These are phyloP conservation scores for Hypholoma fasciculare DNA, from an alignment of 768 basidiomycete genomes.

Conservation along the genomic window DNA sequence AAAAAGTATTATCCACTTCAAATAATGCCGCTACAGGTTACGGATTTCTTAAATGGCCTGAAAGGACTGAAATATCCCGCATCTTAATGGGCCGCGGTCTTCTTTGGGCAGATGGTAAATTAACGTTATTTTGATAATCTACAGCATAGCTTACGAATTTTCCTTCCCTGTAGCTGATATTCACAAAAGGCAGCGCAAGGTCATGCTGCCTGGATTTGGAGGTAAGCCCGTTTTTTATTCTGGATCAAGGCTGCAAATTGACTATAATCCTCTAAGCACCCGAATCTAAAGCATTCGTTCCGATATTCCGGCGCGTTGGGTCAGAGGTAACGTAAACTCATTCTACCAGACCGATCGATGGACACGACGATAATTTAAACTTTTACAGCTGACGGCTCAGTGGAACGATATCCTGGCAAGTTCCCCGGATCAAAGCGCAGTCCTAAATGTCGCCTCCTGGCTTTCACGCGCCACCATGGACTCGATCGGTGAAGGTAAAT, in stretches of 20 bases:
- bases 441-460: slow-evolving; percentile 52
- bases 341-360: slow-evolving; percentile 3
- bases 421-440: slow-evolving; percentile 35
- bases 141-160: neutral
- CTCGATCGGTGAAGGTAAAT: slow-evolving; percentile 48
- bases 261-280: slow-evolving; percentile 25
- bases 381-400: slow-evolving; percentile 41
- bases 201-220: slow-evolving; percentile 59
- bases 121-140: neutral
- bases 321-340: slow-evolving; percentile 34
- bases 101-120: slow-evolving; percentile 53
- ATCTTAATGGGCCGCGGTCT: slow-evolving; percentile 53
- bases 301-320: slow-evolving; percentile 45
- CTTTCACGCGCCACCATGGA: slow-evolving; percentile 51
- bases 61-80: slow-evolving; percentile 48
- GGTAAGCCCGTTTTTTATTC: slow-evolving; percentile 23
- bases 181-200: slow-evolving; percentile 54
- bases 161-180: slow-evolving; percentile 31
- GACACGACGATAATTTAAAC: neutral
- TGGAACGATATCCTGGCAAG: slow-evolving; percentile 54
- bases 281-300: slow-evolving; percentile 50
- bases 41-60: slow-evolving; percentile 50
- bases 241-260: neutral
- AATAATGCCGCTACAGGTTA: slow-evolving; percentile 37
- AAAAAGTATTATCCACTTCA: neutral